Evolutionary conservation across 495 filamentous ascomycete genomes (phyloP).

Genomic region (Margaritispora aquatica): DNA sequence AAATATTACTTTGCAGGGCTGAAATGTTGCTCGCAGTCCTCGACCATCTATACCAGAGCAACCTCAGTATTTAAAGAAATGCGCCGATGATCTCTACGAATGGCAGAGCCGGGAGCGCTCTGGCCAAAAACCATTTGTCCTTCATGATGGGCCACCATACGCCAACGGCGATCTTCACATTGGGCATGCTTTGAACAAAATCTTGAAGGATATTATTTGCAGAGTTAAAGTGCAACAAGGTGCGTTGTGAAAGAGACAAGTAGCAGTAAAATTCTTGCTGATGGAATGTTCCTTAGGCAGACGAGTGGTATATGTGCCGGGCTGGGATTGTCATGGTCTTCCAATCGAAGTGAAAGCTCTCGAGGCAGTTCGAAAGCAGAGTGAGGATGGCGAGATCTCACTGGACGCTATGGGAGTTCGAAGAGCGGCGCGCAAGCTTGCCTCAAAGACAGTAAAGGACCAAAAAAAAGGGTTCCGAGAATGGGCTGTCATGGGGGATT

Average conservation of each 20-base stretch:
- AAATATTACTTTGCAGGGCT: neutral
- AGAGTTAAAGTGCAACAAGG: slow-evolving; percentile 74
- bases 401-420: slow-evolving; percentile 50
- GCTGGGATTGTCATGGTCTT: slow-evolving; percentile 98
- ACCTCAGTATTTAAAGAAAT: slow-evolving; percentile 63
- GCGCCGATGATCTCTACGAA: slow-evolving; percentile 80
- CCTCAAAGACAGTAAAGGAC: slow-evolving; percentile 61
- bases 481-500: slow-evolving; percentile 91
- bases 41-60: slow-evolving; percentile 44
- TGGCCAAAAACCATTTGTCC: slow-evolving; percentile 57
- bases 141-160: slow-evolving; percentile 97
- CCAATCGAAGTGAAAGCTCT: slow-evolving; percentile 98
- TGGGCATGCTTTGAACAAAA: slow-evolving; percentile 97
- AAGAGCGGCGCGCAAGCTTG: slow-evolving; percentile 66
- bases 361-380: slow-evolving; percentile 38
- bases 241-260: neutral
- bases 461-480: slow-evolving; percentile 79
- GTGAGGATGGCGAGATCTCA: slow-evolving; percentile 31
- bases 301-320: slow-evolving; percentile 77
- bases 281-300: slow-evolving; percentile 13
- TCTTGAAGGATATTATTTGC: slow-evolving; percentile 89
- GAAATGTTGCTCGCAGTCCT: slow-evolving; percentile 21
- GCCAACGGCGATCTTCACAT: slow-evolving; percentile 92
- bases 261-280: neutral
- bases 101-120: slow-evolving; percentile 69